phyloP scores from a whole-genome alignment of 108 stramenopile species.

The Mayamaea pseudoterrestris region DNA sequence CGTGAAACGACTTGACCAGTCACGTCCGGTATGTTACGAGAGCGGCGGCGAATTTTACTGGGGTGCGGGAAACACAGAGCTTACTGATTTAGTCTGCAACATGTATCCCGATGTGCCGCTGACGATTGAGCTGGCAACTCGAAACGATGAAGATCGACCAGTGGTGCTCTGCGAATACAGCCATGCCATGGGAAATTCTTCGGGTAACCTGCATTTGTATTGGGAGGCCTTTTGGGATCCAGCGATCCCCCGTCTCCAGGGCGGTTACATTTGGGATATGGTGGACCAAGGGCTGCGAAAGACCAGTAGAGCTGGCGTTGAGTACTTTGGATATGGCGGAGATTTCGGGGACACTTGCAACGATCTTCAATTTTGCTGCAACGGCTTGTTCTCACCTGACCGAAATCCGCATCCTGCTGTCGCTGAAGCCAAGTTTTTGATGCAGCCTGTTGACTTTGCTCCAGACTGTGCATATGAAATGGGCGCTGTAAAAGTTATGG shows the following conservation, averaged over 20 bases:
- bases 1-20: conserved; percentile 54
- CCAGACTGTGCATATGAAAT: neutral
- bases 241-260: conserved; percentile 62
- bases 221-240: conserved; percentile 76
- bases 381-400: conserved; percentile 87
- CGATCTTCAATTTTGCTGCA: conserved; percentile 87
- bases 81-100: conserved; percentile 90
- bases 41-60: conserved; percentile 44
- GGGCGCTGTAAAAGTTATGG: neutral
- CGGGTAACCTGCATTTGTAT: conserved; percentile 80
- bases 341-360: conserved; percentile 79
- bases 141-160: conserved; percentile 57
- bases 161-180: conserved; percentile 77
- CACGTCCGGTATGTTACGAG: conserved; percentile 70
- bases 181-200: conserved; percentile 95
- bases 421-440: conserved; percentile 74
- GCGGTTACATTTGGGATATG: conserved; percentile 98
- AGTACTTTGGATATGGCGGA: conserved; percentile 82
- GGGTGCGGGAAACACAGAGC: conserved; percentile 44
- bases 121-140: conserved; percentile 32
- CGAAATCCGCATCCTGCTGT: conserved; percentile 83
- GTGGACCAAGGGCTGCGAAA: conserved; percentile 78
- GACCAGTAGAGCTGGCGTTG: conserved; percentile 8
- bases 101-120: conserved; percentile 83
- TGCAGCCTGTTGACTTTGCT: conserved; percentile 52